phyloP scores from a whole-genome alignment of 2,329 filamentous ascomycete genomes.

The Nectriaceae sp. region DNA sequence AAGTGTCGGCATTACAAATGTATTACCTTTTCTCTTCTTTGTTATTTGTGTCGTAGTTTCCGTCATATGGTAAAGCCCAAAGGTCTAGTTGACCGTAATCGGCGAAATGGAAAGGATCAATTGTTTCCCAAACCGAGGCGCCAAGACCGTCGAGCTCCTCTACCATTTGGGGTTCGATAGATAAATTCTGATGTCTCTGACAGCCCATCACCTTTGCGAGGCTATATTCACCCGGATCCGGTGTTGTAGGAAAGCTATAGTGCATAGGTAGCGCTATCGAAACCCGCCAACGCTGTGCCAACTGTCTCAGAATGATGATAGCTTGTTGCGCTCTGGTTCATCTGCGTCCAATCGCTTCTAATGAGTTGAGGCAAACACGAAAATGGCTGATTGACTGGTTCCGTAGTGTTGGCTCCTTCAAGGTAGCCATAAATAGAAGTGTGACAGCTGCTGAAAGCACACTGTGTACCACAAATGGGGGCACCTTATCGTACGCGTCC shows the following conservation, averaged over 20 bases:
- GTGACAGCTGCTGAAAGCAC: constrained; percentile 4
- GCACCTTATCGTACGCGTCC: neutral
- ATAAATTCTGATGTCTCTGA: too few species aligned
- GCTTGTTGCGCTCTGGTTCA: constrained; percentile 1
- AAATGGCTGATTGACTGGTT: constrained; percentile 1
- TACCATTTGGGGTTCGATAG: too few species aligned
- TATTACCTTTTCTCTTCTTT: too few species aligned
- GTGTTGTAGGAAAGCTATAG: constrained; percentile 4
- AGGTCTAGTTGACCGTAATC: too few species aligned
- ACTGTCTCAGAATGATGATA: neutral
- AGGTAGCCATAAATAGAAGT: constrained; percentile 1
- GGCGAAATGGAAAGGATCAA: too few species aligned
- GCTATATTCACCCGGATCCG: too few species aligned
- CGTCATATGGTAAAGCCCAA: too few species aligned
- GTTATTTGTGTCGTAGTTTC: too few species aligned
- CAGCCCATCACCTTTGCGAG: too few species aligned
- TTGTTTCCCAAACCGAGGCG: too few species aligned
- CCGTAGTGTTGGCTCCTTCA: neutral
- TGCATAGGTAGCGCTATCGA: constrained; percentile 2
- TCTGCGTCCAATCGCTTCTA: neutral
- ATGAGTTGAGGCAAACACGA: neutral
- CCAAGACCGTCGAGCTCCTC: too few species aligned
- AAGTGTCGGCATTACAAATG: too few species aligned
- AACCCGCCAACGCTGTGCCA: constrained; percentile 1
- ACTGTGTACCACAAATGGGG: constrained; percentile 1